A percentile compares a stretch with the other conserved stretches of the same genome.
These are phyloP conservation scores for Gymnopilus dilepis DNA, from an alignment of 768 basidiomycete genomes.

Conservation along the genomic window DNA sequence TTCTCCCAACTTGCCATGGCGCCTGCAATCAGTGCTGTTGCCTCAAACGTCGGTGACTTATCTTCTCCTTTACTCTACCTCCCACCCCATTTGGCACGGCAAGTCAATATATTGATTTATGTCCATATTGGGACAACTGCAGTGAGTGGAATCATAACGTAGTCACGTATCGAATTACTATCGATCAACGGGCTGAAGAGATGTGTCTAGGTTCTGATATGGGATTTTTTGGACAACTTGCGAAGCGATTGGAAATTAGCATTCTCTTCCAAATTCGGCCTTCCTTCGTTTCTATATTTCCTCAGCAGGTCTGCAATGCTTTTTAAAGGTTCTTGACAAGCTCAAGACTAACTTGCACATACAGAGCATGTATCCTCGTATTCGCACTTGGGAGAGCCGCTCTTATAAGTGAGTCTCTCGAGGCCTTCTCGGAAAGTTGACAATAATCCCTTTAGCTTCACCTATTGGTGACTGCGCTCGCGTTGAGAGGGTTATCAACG, in stretches of 20 bases:
- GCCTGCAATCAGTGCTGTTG: not conserved
- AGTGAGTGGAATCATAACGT: not conserved
- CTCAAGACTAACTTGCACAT: not conserved
- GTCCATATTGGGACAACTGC: slow-evolving; percentile 16
- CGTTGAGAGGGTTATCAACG: not conserved
- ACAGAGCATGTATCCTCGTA: not conserved
- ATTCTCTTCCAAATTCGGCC: not conserved
- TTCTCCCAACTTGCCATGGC: not conserved
- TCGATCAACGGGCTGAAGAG: not conserved
- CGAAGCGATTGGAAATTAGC: not conserved
- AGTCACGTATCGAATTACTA: not conserved
- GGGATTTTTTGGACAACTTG: not conserved
- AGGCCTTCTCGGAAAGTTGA: too few relatives aligned
- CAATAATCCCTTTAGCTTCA: slow-evolving; percentile 1
- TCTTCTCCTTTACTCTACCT: slow-evolving; percentile 16
- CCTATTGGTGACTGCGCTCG: slow-evolving; percentile 8
- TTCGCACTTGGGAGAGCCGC: slow-evolving; percentile 8
- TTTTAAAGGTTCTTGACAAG: not conserved
- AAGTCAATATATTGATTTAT: slow-evolving; percentile 8
- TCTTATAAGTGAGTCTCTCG: slow-evolving; percentile 11
- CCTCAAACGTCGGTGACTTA: not conserved
- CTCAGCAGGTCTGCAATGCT: not conserved
- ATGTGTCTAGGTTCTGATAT: not conserved
- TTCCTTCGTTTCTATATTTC: not conserved
- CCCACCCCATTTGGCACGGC: not conserved